These are phyloP conservation scores for Ogataea zsoltii DNA, from an alignment of 805 yeast genomes.

Conservation along the genomic window DNA sequence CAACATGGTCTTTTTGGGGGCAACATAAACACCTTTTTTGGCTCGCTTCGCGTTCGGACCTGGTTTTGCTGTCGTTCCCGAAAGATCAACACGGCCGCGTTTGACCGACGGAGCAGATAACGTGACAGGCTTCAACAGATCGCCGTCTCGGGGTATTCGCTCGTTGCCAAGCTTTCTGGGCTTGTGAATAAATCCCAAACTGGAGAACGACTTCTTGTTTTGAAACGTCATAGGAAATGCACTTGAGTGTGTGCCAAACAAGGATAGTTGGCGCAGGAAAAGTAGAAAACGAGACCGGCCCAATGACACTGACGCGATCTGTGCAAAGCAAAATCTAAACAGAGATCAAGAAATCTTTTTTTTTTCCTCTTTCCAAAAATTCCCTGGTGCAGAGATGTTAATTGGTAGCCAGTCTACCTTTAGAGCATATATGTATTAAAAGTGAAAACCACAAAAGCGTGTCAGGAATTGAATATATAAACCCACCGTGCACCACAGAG, in stretches of 20 bases:
- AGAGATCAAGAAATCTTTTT: no score
- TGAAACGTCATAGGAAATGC: neutral
- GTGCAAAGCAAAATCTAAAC: neutral
- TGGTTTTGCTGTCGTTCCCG: neutral
- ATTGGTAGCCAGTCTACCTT: no score
- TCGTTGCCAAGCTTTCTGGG: conserved; percentile 14
- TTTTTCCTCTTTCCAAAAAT: neutral
- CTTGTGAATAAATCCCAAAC: conserved; percentile 13
- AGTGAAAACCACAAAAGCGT: neutral
- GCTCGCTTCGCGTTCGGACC: neutral
- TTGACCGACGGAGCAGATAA: no score
- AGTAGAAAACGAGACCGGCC: no score
- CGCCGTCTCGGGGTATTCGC: conserved; percentile 15
- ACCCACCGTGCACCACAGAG: neutral
- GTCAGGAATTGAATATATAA: no score
- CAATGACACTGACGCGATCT: neutral
- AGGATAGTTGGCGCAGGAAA: no score
- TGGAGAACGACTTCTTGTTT: conserved; percentile 11
- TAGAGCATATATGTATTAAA: neutral
- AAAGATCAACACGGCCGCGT: neutral
- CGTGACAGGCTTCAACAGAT: conserved; percentile 3
- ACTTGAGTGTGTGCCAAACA: no score
- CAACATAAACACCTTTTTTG: conserved; percentile 11
- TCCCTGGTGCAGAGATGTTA: neutral
- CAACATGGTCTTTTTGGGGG: neutral